Base-by-base conservation (phyloP, 176 grass and related monocot genomes). In the Juncus effusus region DNA sequence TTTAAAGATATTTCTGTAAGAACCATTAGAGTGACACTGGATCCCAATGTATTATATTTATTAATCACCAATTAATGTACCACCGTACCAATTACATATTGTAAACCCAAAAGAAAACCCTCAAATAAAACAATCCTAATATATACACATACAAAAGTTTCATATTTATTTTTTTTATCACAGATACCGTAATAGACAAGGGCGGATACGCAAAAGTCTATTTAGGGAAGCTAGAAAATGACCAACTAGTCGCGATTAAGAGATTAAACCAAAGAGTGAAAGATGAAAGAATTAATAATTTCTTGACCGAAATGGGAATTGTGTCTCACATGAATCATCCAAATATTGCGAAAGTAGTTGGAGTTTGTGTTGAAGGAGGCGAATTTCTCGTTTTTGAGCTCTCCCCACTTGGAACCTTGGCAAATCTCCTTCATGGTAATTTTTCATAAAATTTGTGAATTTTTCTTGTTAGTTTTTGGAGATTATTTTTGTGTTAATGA, bases 191-290 rank as follows among this genome's bases (percentile, higher is more conserved):
- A 10, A 82, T 96, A 62, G 87, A 84, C 0, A 78, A 68, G 15
- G 87, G 92, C 7, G 92, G 87, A 1, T 81, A 75, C 74, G 82
- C 92, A 0, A 79, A 79, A 79, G 88, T 96, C 36, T 96, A 96
- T 72, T 40, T 51, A 3, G 92, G 92, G 3, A 10, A 56, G 12
- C 84, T 96, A 2, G 72, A 80, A 0, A 73, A 78, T 76, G 84
- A 76, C 16, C 69, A 83, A 67, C 79, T 88, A 3, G 77, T 96
- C 6, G 93, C 85, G 9, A 80, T 91, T 47, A 96, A 91, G 80
- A 79, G 14, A 76, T 68, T 90, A 8, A 59, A 64, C 13, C 36
- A 63, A 42, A 67, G 70, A n/a, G 54, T 60, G 6, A 61, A 60
- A 45, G 38, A 55, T 4, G 83, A 83, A 10, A 59, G 41, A 5